Evolutionary conservation across 148 eudicot genomes (phyloP).

Genomic region (Nepenthes gracilis): DNA sequence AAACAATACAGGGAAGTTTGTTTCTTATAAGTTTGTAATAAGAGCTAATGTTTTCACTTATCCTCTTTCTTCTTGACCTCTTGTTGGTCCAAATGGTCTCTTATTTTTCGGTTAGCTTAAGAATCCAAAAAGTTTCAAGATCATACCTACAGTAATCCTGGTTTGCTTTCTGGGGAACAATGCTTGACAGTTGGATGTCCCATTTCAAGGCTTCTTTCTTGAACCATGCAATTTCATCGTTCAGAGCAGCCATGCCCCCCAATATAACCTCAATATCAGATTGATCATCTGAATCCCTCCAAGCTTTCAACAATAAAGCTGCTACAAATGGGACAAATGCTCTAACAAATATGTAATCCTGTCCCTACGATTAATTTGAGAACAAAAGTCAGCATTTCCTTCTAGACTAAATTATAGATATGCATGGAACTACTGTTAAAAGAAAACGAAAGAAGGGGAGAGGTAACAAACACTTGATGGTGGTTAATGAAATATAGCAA

Average conservation of each 20-base stretch:
- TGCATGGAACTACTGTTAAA: too few relatives aligned
- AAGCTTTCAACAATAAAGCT: constrained; percentile 55
- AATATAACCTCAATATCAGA: constrained; percentile 60
- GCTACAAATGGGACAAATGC: constrained; percentile 66
- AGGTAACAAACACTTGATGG: too few relatives aligned
- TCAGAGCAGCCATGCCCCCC: constrained; percentile 74
- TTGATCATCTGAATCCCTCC: constrained; percentile 50
- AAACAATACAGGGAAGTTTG: too few relatives aligned
- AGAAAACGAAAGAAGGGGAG: too few relatives aligned
- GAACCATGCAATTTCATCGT: constrained; percentile 83
- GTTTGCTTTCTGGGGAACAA: constrained; percentile 49
- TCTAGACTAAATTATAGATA: too few relatives aligned
- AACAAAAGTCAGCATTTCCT: too few relatives aligned
- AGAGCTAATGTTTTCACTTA: too few relatives aligned
- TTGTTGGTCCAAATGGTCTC: background rate
- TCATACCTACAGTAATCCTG: constrained; percentile 64
- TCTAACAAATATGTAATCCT: constrained; percentile 77
- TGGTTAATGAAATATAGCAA: too few relatives aligned
- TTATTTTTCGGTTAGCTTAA: background rate
- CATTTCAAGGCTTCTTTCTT: constrained; percentile 76
- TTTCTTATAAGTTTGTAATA: too few relatives aligned
- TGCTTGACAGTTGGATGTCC: constrained; percentile 30
- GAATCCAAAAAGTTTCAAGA: background rate
- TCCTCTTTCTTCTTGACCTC: background rate
- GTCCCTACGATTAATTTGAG: constrained; percentile 34